These are phyloP conservation scores for Wickerhamomyces bisporus DNA, from an alignment of 805 yeast genomes.

Conservation along the genomic window DNA sequence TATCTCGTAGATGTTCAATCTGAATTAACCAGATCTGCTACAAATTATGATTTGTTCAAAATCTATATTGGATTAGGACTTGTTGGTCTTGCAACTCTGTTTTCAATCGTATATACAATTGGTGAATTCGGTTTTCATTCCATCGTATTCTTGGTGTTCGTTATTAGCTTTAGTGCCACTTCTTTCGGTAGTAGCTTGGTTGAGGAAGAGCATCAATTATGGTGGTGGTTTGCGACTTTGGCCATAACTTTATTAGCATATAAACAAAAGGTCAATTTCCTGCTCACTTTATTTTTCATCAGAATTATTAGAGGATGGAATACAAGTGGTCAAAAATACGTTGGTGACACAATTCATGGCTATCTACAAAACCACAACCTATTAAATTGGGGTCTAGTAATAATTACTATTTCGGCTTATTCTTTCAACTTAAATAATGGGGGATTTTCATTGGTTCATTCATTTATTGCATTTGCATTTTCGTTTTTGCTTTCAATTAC, in stretches of 20 bases:
- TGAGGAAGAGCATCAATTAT: conserved; percentile 93
- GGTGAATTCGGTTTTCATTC: conserved; percentile 4
- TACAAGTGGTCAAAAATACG: conserved; percentile 82
- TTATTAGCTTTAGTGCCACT: conserved; percentile 42
- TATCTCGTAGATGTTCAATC: conserved; percentile 36
- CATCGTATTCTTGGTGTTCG: conserved; percentile 16
- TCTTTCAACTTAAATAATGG: conserved; percentile 23
- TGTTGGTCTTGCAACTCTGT: conserved; percentile 16
- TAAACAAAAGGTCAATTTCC: conserved; percentile 4
- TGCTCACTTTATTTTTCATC: conserved; percentile 27
- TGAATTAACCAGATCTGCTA: conserved; percentile 52
- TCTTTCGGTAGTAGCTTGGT: conserved; percentile 85
- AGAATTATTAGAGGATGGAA: conserved; percentile 79
- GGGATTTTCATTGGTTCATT: conserved; percentile 19
- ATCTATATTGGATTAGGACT: conserved; percentile 30
- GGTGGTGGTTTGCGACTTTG: conserved; percentile 69
- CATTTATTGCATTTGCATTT: conserved; percentile 36
- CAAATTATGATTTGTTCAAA: conserved; percentile 60
- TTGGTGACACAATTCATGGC: conserved; percentile 43
- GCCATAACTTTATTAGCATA: conserved; percentile 15
- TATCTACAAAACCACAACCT: conserved; percentile 30
- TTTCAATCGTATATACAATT: conserved; percentile 4
- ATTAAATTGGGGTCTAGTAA: conserved; percentile 44
- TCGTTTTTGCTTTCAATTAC: conserved; percentile 41
- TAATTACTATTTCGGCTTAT: conserved; percentile 31